Base-by-base conservation (phyloP, 2,329 filamentous ascomycete species). In the Paecilomyces sp. region DNA sequence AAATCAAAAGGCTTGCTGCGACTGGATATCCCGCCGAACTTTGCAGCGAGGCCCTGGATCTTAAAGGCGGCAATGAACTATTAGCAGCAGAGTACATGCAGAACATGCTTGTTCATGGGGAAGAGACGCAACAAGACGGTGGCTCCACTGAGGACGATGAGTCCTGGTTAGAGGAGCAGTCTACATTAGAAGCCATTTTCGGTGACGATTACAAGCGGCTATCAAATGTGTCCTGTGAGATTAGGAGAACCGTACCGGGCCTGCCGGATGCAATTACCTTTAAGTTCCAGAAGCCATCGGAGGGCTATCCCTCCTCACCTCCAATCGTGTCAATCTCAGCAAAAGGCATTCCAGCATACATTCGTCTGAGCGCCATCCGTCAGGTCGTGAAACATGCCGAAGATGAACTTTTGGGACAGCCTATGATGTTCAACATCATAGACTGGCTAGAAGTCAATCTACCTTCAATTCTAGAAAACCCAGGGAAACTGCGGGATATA, bases 401-500 rank as follows among this genome's bases (percentile, higher is more conserved):
- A 56, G 82, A 87, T 56, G 85, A 86, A 30, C 81, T 96, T 31
- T 77, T 88, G 13, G 93, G 91, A 25, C 91, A 95, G 70, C 90
- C 91, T 47, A 96, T 96, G 88, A 84, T 97, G 12, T 97, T 92
- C 74, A 90, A 90, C 64, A 82, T 96, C 12, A 83, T 93, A 57
- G 92, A 96, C 75, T 97, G 93, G 92, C 77, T 97, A 3, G 92
- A 97, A 71, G 85, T 89, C 63, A 88, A 92, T 65, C 86, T 96
- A 63, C 88, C 91, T 60, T 77, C 77, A n/a, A 90, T 97, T 59
- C 88, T 97, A 58, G 87, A 92, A 62, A 85, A 88, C 60, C 94
- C 94, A 0, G 94, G 93, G 1, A 88, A 85, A 63, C 81, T 99
- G 47, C 84, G 89, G 47, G 92, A 96, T 58, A 91, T 97, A 47